Evolutionary conservation across 148 eudicot species (phyloP), one percentile per base, ranked within the genome.

Genomic region (Chenopodium suecicum): DNA sequence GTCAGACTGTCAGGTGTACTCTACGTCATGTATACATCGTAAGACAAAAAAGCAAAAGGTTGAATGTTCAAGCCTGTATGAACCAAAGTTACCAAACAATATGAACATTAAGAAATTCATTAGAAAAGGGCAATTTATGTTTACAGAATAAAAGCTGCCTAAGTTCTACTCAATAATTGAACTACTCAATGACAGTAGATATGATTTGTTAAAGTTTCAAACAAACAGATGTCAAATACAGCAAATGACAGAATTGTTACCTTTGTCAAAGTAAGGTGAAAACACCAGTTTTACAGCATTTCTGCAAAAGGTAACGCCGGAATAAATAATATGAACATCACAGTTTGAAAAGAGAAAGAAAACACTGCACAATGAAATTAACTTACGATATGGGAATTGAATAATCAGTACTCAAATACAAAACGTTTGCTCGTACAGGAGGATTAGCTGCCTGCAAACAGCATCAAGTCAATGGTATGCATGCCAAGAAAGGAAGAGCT

Each of bases 341-440:
- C 54, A n/a, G 10, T 64, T 80, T 41, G 37, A 80, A 29, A 46
- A 50, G 29, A 60, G 54, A 70, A 54, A 50, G 4, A 20, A 2
- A 32, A 64, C 22, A 25, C 32, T 34, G 4, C 11, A 10, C 63
- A 52, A 14, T 50, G 56, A 71, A 29, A 31, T 64, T 66, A 74
- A 72, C 98, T 88, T 88, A 96, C 99, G 91, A 88, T 79, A 96
- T 90, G 62, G 86, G 90, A 73, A 85, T 29, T 11, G 99, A 92
- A 86, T 94, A 90, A 74, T 92, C 84, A 47, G 98, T 82, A 68
- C 85, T 88, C 65, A 96, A 77, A 88, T 94, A 88, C 84, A 96
- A 86, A 46, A 96, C 95, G 91, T 92, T 96, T 75, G 99, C 99
- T 81, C 99, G 91, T 27, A 96, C 99, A 25, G 99, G 95, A 66